Evolutionary conservation across 495 filamentous ascomycete genomes (phyloP).

Genomic region (Penicillium crystallinum): DNA sequence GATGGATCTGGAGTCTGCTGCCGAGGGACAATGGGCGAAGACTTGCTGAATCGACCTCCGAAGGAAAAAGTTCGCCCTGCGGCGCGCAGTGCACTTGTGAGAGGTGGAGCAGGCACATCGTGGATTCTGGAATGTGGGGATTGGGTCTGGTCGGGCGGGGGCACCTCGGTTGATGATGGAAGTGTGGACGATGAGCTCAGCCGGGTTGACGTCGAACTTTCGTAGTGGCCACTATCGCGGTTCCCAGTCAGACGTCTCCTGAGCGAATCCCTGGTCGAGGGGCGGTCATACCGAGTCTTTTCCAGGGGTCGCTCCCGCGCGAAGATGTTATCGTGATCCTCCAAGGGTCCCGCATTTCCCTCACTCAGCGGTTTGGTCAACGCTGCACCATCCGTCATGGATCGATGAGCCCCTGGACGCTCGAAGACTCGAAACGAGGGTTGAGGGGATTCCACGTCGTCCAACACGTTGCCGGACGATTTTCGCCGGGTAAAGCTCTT

Average conservation of each 20-base stretch:
- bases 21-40: conserved; percentile 35
- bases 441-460: conserved; percentile 46
- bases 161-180: conserved; percentile 64
- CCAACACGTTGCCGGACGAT: conserved; percentile 60
- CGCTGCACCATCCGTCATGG: conserved; percentile 46
- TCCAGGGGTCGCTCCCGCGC: conserved; percentile 30
- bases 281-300: conserved; percentile 39
- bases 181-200: conserved; percentile 69
- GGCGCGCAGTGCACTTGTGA: conserved; percentile 52
- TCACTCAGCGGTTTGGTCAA: conserved; percentile 39
- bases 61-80: conserved; percentile 75
- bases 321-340: conserved; percentile 50
- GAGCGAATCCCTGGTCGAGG: conserved; percentile 16
- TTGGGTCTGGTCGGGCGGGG: conserved; percentile 50
- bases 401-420: conserved; percentile 42
- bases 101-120: conserved; percentile 53
- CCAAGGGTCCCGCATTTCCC: conserved; percentile 37
- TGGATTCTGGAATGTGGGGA: conserved; percentile 46
- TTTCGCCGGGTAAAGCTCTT: conserved; percentile 62
- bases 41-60: conserved; percentile 43
- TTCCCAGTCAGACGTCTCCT: conserved; percentile 30
- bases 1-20: conserved; percentile 37
- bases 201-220: conserved; percentile 58
- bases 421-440: conserved; percentile 59
- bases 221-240: conserved; percentile 59